These are phyloP conservation scores for Colletotrichum neosansevieriae DNA, from an alignment of 2,329 filamentous ascomycete species.

Conservation along the genomic window DNA sequence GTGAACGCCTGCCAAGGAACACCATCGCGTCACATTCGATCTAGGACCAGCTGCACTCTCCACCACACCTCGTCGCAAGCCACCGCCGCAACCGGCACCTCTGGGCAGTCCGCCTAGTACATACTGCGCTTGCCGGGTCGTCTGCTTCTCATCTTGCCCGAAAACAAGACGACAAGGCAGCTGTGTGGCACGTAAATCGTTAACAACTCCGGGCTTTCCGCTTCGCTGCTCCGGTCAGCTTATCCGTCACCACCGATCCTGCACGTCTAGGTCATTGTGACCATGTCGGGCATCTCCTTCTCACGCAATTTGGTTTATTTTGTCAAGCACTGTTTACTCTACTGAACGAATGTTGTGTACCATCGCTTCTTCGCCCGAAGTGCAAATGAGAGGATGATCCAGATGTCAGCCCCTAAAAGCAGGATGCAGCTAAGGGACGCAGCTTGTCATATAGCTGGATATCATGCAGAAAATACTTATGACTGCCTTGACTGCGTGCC, in stretches of 20 bases:
- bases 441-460: constrained; percentile 5
- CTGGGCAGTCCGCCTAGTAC: neutral
- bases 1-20: constrained; percentile 31
- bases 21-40: constrained; percentile 26
- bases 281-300: neutral
- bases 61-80: constrained; percentile 7
- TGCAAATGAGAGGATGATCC: neutral
- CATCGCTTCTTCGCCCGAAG: neutral
- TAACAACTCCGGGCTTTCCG: neutral
- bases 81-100: constrained; percentile 29
- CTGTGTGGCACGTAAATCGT: neutral
- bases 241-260: too few relatives aligned
- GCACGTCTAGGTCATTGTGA: neutral
- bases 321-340: neutral
- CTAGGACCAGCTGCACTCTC: constrained; percentile 16
- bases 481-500: constrained; percentile 1
- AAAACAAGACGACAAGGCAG: neutral
- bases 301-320: neutral
- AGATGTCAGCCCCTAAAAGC: neutral
- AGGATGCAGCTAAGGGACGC: neutral
- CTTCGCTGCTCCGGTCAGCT: neutral
- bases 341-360: constrained; percentile 18
- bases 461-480: constrained; percentile 1
- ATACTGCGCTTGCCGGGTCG: neutral
- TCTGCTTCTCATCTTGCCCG: neutral